Base-by-base conservation (phyloP, 306 rosid species). In the Gastrolobium villosum region DNA sequence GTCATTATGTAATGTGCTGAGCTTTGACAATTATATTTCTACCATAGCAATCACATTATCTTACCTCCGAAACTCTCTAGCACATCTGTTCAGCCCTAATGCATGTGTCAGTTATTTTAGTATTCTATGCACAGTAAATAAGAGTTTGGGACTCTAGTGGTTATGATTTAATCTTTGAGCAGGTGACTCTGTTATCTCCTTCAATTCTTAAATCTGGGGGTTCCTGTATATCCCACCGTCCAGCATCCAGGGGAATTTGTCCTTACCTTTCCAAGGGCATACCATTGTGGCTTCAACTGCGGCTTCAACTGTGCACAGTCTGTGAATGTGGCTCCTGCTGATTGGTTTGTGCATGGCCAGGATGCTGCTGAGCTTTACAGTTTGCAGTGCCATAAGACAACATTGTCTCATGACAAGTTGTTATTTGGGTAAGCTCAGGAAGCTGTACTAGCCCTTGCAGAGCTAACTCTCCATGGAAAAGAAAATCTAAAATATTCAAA, bases 241-340 rank as follows among this genome's bases (percentile, higher is more conserved):
- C 98, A 94, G 75, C 82, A 80, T 83, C 66, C 93, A 11, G 91
- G 98, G 72, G 96, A 93, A 83, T 93, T 95, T 70, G 86, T 95
- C 81, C 87, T 95, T 65, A 95, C 99, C 40, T 95, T 95, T 79
- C 99, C 99, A 2, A 87, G 97, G 90, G 98, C 99, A 10, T 95
- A 95, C 78, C 99, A 95, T 41, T 76, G 92, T 76, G 98, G 99
- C 65, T 95, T 95, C 89, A 95, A 88, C 79, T 82, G 96, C 62
- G 99, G 99, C 37, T 95, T 95, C 81, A 95, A 95, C 82, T 95
- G 99, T 72, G 98, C 98, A 2, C 98, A 95, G 87, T 97, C 99
- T 10, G 99, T 95, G 74, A 95, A 95, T 69, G 98, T 84, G 75
- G 99, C 99, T 39, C 99, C 99, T 14, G 81, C 87, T 82, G 99